These are phyloP conservation scores for Cercospora sp. DNA, from an alignment of 2,329 filamentous ascomycete species.

Conservation along the genomic window DNA sequence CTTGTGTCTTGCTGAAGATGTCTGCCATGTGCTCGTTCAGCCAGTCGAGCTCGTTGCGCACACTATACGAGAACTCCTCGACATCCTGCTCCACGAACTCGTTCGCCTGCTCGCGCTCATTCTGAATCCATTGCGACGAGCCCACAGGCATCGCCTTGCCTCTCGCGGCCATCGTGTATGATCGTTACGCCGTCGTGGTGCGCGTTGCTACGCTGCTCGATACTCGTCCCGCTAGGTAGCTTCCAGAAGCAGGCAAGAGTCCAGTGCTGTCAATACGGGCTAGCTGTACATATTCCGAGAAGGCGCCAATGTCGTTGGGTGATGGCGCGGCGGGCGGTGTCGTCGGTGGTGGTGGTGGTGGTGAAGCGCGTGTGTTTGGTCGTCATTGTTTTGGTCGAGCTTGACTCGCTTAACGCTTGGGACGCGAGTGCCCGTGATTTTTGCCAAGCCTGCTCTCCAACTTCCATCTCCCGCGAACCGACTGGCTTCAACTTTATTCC, in stretches of 20 bases:
- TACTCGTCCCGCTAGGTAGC: constrained; percentile 6
- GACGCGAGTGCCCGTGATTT: neutral
- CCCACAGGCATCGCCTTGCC: constrained; percentile 35
- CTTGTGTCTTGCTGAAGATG: constrained; percentile 81
- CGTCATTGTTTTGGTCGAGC: constrained; percentile 11
- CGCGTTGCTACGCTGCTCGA: constrained; percentile 22
- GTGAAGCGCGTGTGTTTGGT: constrained; percentile 10
- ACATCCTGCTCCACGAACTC: constrained; percentile 77
- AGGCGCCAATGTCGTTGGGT: constrained; percentile 15
- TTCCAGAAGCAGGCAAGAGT: constrained; percentile 17
- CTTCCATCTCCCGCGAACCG: neutral
- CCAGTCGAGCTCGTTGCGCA: constrained; percentile 94
- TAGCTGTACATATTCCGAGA: constrained; percentile 27
- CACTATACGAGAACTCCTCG: constrained; percentile 90
- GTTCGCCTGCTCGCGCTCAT: constrained; percentile 76
- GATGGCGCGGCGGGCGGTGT: constrained; percentile 4
- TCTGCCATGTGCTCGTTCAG: constrained; percentile 97
- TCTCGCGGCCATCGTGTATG: constrained; percentile 32
- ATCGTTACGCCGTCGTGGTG: constrained; percentile 17
- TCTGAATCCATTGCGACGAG: constrained; percentile 69
- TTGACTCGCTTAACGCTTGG: neutral
- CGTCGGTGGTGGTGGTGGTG: constrained; percentile 8
- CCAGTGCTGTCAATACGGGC: constrained; percentile 14
- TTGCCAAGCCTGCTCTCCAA: neutral
- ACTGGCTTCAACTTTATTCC: constrained; percentile 6